Evolutionary conservation across 2,329 filamentous ascomycete species (phyloP), one percentile per base, ranked within the genome.

Genomic region (Sarocladium strictum): DNA sequence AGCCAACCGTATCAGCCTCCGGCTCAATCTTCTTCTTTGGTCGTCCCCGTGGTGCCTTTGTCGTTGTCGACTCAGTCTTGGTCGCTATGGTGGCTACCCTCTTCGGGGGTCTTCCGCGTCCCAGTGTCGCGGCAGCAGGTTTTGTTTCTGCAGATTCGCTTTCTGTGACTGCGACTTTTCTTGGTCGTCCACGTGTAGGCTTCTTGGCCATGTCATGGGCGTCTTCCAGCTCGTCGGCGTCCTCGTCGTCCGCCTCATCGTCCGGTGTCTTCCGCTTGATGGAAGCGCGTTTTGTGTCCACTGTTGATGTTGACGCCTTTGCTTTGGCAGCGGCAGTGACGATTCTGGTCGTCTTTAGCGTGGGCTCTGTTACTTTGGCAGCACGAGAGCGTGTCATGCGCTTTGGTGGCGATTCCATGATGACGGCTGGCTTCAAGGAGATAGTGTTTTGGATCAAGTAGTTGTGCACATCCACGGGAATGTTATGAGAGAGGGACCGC

Each of bases 331-430:
- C 71, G 55, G 78, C 72, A 60, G 78, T 77, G 57, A 76, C 69
- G 58, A 76, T 71, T 57, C 69, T 78, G 56, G 74, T 72, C 2
- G 71, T 69, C 61, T 74, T 71, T 11, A 61, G 61, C 40, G 67
- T 63, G 24, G 69, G 63, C 55, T 75, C 70, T 53, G 60, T 64
- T 32, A 65, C 65, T 63, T 72, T 76, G 41, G 73, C 73, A 26
- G 73, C 72, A 29, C 75, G 67, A 45, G 75, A 69, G 53, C 81
- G 77, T 58, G 81, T 84, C 63, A 83, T 75, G 59, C 81, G 77
- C 69, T 82, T 82, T 33, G 80, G 81, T 53, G 81, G 80, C 3
- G 78, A 83, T 59, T 80, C 77, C 79, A 84, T 82, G 59, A 53
- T 17, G 21, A 23, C 29, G 21, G 17, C 14, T 7, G 23, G 23